phyloP scores from a whole-genome alignment of 768 basidiomycete species.

The Butyriboletus loyo region DNA sequence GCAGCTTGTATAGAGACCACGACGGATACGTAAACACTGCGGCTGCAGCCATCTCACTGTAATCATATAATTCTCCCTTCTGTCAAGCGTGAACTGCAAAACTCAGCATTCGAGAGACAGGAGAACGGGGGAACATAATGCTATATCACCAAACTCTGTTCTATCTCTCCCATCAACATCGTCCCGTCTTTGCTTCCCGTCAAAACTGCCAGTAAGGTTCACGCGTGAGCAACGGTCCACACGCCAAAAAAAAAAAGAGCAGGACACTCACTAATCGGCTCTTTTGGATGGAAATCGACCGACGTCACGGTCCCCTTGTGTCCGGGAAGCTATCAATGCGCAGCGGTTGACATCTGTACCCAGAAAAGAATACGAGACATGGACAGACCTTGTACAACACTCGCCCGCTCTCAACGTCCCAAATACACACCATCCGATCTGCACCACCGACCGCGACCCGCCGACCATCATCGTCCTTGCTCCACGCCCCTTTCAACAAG shows the following conservation, averaged over 20 bases:
- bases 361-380: neutral
- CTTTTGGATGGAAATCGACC: constrained; percentile 96
- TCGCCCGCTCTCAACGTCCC: constrained; percentile 79
- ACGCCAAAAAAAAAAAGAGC: neutral
- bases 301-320: constrained; percentile 95
- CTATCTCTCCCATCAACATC: constrained; percentile 89
- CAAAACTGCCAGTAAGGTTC: constrained; percentile 54
- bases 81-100: neutral
- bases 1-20: constrained; percentile 20
- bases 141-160: constrained; percentile 53
- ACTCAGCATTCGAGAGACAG: neutral
- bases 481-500: constrained; percentile 84
- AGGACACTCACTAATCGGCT: constrained; percentile 78
- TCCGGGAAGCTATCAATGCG: constrained; percentile 69
- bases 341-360: neutral
- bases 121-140: neutral
- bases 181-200: constrained; percentile 92
- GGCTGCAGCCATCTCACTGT: neutral
- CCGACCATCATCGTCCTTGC: constrained; percentile 75
- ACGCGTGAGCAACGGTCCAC: constrained; percentile 3
- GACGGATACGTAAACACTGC: constrained; percentile 3
- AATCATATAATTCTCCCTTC: constrained; percentile 1
- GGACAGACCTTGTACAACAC: constrained; percentile 71
- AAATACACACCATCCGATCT: constrained; percentile 81
- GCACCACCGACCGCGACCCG: constrained; percentile 88